These are phyloP conservation scores for Gossypium australe DNA, from an alignment of 345 rosid species.

Conservation along the genomic window DNA sequence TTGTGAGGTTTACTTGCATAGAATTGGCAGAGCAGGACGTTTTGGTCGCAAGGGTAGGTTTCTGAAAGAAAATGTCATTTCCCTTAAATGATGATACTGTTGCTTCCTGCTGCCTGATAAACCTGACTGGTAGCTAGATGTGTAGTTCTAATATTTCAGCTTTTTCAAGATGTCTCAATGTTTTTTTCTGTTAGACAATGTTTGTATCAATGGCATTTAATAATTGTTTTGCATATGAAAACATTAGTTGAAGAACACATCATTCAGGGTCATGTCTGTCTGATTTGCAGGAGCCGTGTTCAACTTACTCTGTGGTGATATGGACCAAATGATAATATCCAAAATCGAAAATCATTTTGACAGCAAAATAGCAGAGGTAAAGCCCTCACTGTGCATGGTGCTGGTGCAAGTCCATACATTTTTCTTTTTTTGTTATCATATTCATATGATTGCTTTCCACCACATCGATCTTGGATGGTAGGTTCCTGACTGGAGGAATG, in stretches of 20 bases:
- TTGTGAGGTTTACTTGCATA: constrained; percentile 87
- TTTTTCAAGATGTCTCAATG: background rate
- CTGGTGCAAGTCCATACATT: background rate
- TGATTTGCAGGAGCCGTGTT: constrained; percentile 74
- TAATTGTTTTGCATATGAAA: background rate
- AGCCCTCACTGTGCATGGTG: background rate
- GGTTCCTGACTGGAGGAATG: constrained; percentile 44
- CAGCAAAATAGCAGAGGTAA: constrained; percentile 46
- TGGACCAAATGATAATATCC: constrained; percentile 48
- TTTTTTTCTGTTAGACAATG: background rate
- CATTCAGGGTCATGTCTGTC: background rate
- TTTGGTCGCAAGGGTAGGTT: constrained; percentile 82
- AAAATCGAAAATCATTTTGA: constrained; percentile 71
- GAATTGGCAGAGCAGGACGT: constrained; percentile 96
- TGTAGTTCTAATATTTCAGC: background rate
- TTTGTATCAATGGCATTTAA: background rate
- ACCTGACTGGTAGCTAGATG: background rate
- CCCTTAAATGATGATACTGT: background rate
- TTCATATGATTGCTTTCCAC: background rate
- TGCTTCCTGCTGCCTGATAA: background rate
- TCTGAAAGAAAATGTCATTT: background rate
- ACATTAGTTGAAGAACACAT: background rate
- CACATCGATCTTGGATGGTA: constrained; percentile 13
- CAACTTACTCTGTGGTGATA: constrained; percentile 49
- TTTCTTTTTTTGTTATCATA: background rate